These are phyloP conservation scores for Biscutella laevigata DNA, from an alignment of 441 rosid species.

Conservation along the genomic window DNA sequence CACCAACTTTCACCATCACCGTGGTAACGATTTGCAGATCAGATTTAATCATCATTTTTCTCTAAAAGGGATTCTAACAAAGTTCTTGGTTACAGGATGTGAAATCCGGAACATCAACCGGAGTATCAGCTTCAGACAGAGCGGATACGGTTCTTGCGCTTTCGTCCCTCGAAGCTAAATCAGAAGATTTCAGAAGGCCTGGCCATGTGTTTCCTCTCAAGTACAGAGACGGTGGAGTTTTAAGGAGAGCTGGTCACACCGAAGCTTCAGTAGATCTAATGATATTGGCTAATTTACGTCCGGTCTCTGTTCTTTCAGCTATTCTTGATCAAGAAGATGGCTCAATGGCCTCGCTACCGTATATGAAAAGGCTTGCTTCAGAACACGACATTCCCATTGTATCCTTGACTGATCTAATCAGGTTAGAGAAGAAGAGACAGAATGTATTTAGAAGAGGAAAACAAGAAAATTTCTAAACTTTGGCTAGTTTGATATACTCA, in stretches of 20 bases:
- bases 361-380: slow-evolving; percentile 41
- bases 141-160: slow-evolving; percentile 61
- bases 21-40: slow-evolving; percentile 33
- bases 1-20: slow-evolving; percentile 76
- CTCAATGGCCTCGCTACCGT: slow-evolving; percentile 47
- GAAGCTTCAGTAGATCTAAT: slow-evolving; percentile 80
- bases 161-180: slow-evolving; percentile 43
- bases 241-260: slow-evolving; percentile 81
- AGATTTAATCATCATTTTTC: not conserved
- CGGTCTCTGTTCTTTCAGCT: slow-evolving; percentile 62
- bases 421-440: slow-evolving; percentile 25
- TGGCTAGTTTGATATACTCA: not conserved
- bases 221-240: slow-evolving; percentile 72
- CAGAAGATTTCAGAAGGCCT: slow-evolving; percentile 72
- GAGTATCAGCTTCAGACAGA: slow-evolving; percentile 69
- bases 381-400: slow-evolving; percentile 51
- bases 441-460: not conserved
- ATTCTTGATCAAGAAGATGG: slow-evolving; percentile 58
- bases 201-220: slow-evolving; percentile 86
- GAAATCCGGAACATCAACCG: slow-evolving; percentile 52
- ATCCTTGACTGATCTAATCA: slow-evolving; percentile 69
- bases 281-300: slow-evolving; percentile 46
- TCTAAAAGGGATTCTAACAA: not conserved
- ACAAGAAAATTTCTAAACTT: not conserved
- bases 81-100: slow-evolving; percentile 43